These are phyloP conservation scores for Hura crepitans DNA, from an alignment of 441 rosid genomes.

Conservation along the genomic window DNA sequence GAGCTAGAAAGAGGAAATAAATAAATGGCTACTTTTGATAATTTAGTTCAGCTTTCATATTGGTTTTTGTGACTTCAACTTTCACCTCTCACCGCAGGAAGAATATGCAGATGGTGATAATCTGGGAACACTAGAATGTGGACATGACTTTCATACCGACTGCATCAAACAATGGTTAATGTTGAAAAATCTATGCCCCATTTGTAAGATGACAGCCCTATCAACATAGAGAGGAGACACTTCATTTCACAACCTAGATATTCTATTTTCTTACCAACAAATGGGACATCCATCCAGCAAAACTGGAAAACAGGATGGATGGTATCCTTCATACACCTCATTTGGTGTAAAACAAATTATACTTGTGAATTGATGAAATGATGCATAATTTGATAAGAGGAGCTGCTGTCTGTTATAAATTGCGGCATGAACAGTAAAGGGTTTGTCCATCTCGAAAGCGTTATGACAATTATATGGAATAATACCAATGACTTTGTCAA, in stretches of 20 bases:
- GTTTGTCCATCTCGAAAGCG: slow-evolving; percentile 7
- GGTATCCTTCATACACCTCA: slow-evolving; percentile 9
- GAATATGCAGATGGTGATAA: slow-evolving; percentile 61
- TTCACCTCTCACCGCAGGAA: slow-evolving; percentile 44
- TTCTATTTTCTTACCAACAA: slow-evolving; percentile 15
- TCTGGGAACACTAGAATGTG: slow-evolving; percentile 71
- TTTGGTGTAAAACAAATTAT: slow-evolving; percentile 10
- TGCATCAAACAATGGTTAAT: slow-evolving; percentile 85
- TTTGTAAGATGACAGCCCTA: slow-evolving; percentile 74
- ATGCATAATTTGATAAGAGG: slow-evolving; percentile 17
- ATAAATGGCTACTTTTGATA: not conserved
- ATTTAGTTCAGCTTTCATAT: not conserved
- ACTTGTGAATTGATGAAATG: slow-evolving; percentile 18
- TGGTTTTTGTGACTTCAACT: not conserved
- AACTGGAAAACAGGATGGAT: slow-evolving; percentile 25
- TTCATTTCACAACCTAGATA: not conserved
- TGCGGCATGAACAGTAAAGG: slow-evolving; percentile 23
- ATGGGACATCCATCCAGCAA: slow-evolving; percentile 20
- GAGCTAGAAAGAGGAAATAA: not conserved
- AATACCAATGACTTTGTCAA: slow-evolving; percentile 18
- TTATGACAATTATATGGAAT: slow-evolving; percentile 17
- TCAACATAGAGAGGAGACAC: slow-evolving; percentile 24
- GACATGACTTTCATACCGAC: slow-evolving; percentile 66
- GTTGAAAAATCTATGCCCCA: slow-evolving; percentile 80
- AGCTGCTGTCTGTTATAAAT: slow-evolving; percentile 18